Base-by-base conservation (phyloP, 352 stramenopile genomes). In the Pythium brassicae region DNA sequence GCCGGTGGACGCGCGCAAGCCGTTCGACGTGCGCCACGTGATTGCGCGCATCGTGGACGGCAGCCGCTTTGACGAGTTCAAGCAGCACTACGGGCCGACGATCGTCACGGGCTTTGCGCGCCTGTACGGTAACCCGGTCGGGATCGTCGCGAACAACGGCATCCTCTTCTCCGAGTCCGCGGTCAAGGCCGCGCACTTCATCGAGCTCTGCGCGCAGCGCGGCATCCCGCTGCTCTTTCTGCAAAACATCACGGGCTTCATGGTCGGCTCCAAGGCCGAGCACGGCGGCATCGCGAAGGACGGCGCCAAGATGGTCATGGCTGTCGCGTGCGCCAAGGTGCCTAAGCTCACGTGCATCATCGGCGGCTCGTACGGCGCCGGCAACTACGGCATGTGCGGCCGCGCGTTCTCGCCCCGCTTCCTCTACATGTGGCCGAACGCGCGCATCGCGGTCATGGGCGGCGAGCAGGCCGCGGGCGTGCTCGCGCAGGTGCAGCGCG, bases 61-160 rank as follows among this genome's bases (percentile, higher is more conserved):
- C 35, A 97, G 32, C 14, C 32, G 32, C 8, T 37, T 37, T 37
- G 32, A 37, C 32, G 32, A 37, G 78, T 99, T 99, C 80, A 99
- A 99, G 73, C 75, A 93, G 57, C 72, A 94, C 34, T 99, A 98
- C 68, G 97, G 96, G 17, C 95, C 92, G 37, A 99, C 96, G 1
- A 90, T 99, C 20, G 95, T 99, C 27, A 98, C 92, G 50, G 95
- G 97, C 22, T 99, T 99, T 76, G 96, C 86, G 4, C 88, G 90
- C 45, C 72, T 99, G 50, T 97, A 98, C 62, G 96, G 96, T 29
- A 91, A 97, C 68, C 87, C 89, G 3, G 85, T 98, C 11, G 97
- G 96, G 7, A 97, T 99, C 59, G 89, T 99, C 62, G 96, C 96
- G 51, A 99, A 99, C 76, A 99, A 99, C 66, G 97, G 97, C 26